Evolutionary conservation across 148 eudicot genomes (phyloP), one percentile per base, ranked within the genome.

Genomic region (Oxyria digyna): DNA sequence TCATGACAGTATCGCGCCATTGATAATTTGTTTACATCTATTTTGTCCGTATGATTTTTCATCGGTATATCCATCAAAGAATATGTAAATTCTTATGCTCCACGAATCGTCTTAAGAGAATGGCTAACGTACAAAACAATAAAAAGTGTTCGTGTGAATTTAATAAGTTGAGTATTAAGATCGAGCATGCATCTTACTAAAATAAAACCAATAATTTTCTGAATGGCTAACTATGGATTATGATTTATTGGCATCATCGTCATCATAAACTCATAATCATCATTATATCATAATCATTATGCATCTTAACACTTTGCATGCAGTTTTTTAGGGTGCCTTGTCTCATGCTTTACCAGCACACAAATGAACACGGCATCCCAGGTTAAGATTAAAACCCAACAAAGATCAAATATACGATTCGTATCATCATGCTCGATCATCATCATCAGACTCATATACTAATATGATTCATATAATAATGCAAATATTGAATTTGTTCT

Each of bases 291-390:
- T 52, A 23, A 52, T 52, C 29, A 52, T 23, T 23, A 52, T 49
- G 24, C 31, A 52, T 31, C 62, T 52, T 13, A 52, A 21, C 29
- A 52, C 31, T 52, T 52, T 52, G 62, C 62, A 52, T 52, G 62
- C 62, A 52, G 62, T 52, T 52, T 52, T 52, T 52, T 52, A 52
- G 62, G 62, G 31, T 24, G 62, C 15, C 62, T 52, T 52, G 62
- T 52, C 62, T 31, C 62, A 7, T 52, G 62, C 62, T 52, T 52
- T 52, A 52, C 62, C 62, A 7, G 29, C 62, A 52, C 62, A 52
- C 62, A 23, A 20, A 52, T 52, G 9, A 21, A 52, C 62, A 23
- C 62, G 29, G 15, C 62, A 23, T 52, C 14, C 32, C 62, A 52
- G 27, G 62, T 52, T 52, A 23, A 52, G 29, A 52, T 52, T 21